These are phyloP conservation scores for Aciculosporium take DNA, from an alignment of 2,329 filamentous ascomycete species.

Conservation along the genomic window DNA sequence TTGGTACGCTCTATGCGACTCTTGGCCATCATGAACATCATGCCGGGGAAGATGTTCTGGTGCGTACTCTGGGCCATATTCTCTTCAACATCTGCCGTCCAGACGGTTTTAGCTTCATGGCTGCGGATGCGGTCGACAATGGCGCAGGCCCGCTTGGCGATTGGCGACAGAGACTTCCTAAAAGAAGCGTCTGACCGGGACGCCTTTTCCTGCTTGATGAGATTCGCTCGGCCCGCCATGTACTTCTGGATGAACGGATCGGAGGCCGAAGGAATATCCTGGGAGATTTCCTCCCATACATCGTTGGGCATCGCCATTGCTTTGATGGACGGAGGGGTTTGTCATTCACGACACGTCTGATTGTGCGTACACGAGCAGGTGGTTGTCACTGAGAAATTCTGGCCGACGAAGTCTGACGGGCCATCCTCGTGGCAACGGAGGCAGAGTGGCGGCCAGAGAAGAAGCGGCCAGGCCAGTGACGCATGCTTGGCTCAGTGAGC, in stretches of 20 bases:
- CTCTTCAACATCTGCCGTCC: slow-evolving; percentile 63
- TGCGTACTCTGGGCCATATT: slow-evolving; percentile 46
- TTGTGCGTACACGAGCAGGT: too few relatives aligned
- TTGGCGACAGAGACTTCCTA: slow-evolving; percentile 59
- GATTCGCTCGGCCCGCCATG: slow-evolving; percentile 55
- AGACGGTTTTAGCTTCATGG: slow-evolving; percentile 61
- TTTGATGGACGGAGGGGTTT: not conserved
- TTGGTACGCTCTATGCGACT: slow-evolving; percentile 72
- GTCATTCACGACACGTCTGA: too few relatives aligned
- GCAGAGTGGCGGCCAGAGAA: too few relatives aligned
- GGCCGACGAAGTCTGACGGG: too few relatives aligned
- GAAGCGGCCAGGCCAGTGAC: too few relatives aligned
- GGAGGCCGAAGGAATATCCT: slow-evolving; percentile 40
- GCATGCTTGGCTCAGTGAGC: too few relatives aligned
- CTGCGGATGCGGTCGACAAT: slow-evolving; percentile 71
- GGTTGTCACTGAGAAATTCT: too few relatives aligned
- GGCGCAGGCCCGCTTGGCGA: slow-evolving; percentile 60
- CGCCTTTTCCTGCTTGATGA: slow-evolving; percentile 70
- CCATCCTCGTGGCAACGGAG: too few relatives aligned
- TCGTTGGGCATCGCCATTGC: slow-evolving; percentile 34
- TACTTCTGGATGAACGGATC: slow-evolving; percentile 79
- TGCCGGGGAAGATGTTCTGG: slow-evolving; percentile 64
- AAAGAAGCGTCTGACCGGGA: slow-evolving; percentile 63
- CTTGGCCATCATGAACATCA: slow-evolving; percentile 85
- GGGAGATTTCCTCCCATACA: slow-evolving; percentile 43